Conservation (phyloP, 2,329 filamentous ascomycete species). For the Penicillium sp. region DNA sequence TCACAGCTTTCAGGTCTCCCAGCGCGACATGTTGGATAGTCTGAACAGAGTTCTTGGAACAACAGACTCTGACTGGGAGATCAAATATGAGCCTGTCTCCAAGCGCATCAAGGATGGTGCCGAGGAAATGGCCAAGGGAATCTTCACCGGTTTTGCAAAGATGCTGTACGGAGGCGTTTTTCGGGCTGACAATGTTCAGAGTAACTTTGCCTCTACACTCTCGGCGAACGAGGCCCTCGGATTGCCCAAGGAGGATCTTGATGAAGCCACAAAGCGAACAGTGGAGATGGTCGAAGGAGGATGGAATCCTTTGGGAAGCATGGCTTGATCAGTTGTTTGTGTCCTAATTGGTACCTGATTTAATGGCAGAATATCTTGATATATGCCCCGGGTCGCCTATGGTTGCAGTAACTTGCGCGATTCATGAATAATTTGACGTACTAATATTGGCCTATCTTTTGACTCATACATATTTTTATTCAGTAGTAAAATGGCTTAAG, state of each 20-base stretch:
- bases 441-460: too few relatives aligned
- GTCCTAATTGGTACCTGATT: neutral
- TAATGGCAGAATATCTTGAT: too few relatives aligned
- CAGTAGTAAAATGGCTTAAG: too few relatives aligned
- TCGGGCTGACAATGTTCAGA: neutral
- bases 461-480: too few relatives aligned
- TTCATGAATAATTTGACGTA: neutral
- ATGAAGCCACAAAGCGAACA: slow-evolving; percentile 16
- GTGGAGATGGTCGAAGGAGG: slow-evolving; percentile 15
- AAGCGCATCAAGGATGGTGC: slow-evolving; percentile 13
- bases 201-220: slow-evolving; percentile 9
- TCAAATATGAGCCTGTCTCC: slow-evolving; percentile 7
- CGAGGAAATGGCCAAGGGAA: slow-evolving; percentile 5
- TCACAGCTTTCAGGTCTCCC: slow-evolving; percentile 57
- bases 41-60: slow-evolving; percentile 58
- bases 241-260: slow-evolving; percentile 12
- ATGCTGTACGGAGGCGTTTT: slow-evolving; percentile 10
- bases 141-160: slow-evolving; percentile 8
- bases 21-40: slow-evolving; percentile 63
- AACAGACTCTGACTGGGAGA: slow-evolving; percentile 58
- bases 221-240: slow-evolving; percentile 8
- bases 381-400: too few relatives aligned
- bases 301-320: slow-evolving; percentile 14
- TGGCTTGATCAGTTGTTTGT: neutral
- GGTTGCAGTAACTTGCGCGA: neutral